Base-by-base conservation (phyloP, 805 yeast species). In the Sporopachydermia quercuum region DNA sequence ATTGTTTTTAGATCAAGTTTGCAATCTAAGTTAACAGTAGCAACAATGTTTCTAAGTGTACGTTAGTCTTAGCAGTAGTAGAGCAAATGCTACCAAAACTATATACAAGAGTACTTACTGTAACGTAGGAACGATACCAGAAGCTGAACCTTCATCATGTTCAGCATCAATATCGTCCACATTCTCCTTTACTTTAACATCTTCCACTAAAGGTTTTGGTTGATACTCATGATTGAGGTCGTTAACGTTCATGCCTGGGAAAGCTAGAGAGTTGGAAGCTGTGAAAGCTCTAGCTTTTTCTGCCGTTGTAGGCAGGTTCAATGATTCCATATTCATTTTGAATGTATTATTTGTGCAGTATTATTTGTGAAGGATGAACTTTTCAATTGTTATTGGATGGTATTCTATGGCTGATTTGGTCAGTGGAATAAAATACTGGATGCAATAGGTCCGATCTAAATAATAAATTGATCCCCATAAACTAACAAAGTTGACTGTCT, bases 11-110 rank as follows among this genome's bases (percentile, higher is more conserved):
- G 72, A 60, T 91, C 98, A 50, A 91, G 66, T 46, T 97, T 78
- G 61, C 98, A 91, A 49, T 91, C 97, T 57, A 91, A 69, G 56
- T 91, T 89, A 43, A 91, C 98, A 0, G 98, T 91, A 27, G 98
- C 98, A 38, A 91, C 98, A 41, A 91, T 91, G 65, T 91, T 91
- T 57, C 84, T 94, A 37, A 66, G 49, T 1, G 30, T 23, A n/a
- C n/a, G n/a, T n/a, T n/a, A n/a, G n/a, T 11, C 15, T 40, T 40
- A 40, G 15, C 13, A 40, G 13, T 6, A 14, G 14, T 3, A 37
- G 18, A 33, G 4, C 27, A 19, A 14, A 42, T 15, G 18, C 18
- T 19, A 39, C 11, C 14, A n/a, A 37, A 17, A 6, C 35, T 15
- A 15, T 34, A 19, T 27, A 36, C 18, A 16, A 11, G 8, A n/a